Base-by-base conservation (phyloP, 345 rosid genomes). In the Mangifera indica region DNA sequence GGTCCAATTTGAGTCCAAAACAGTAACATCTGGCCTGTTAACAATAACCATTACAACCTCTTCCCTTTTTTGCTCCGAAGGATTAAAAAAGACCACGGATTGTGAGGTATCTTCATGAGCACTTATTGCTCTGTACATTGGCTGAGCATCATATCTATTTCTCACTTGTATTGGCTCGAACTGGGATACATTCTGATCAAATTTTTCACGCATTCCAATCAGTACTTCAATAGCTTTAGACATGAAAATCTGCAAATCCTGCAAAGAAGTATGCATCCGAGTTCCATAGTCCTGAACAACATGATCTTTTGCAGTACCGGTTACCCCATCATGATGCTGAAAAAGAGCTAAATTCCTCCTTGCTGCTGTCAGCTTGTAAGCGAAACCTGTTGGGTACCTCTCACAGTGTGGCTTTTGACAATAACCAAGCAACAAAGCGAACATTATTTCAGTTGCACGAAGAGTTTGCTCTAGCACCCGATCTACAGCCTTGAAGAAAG, bases 281-380 rank as follows among this genome's bases (percentile, higher is more conserved):
- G 64, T 82, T 69, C 99, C 99, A 17, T 93, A 95, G 77, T 95
- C 99, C 76, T 63, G 80, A 73, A 95, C 97, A 83, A 95, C 99
- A 57, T 93, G 96, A 85, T 95, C 91, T 81, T 84, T 91, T 15
- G 97, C 98, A 32, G 98, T 95, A 51, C 99, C 99, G 1, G 99
- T 93, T 58, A 95, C 93, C 60, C 99, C 99, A 76, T 95, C 99
- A 73, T 95, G 99, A 81, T 95, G 99, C 85, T 95, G 99, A 84
- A 95, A 95, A 64, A 95, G 97, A 80, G 99, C 98, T 73, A 95
- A 84, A 73, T 91, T 95, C 81, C 99, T 86, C 87, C 98, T 86
- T 2, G 99, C 98, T 76, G 98, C 98, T 18, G 93, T 88, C 82
- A 93, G 77, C 87, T 95, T 95, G 77, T 86, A 85, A 5, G 92